These are phyloP conservation scores for Epichloe aotearoae DNA, from an alignment of 2,329 filamentous ascomycete species.

Conservation along the genomic window DNA sequence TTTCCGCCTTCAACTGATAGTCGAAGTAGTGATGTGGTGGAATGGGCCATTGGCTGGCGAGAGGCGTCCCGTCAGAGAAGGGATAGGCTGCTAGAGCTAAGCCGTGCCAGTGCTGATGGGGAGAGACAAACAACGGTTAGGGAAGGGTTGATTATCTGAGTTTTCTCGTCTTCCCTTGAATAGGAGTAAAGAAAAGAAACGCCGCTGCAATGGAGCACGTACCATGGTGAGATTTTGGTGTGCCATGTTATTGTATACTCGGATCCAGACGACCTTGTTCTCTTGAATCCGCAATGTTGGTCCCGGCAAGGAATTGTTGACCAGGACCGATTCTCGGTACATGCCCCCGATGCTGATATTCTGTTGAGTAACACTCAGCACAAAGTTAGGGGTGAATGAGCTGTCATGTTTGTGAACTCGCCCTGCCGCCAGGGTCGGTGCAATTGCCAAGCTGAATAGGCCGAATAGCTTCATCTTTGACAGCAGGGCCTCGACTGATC, in stretches of 20 bases:
- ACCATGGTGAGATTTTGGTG: conserved; percentile 45
- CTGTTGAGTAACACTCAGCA: conserved; percentile 30
- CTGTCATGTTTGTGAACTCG: conserved; percentile 12
- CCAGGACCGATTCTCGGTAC: conserved; percentile 17
- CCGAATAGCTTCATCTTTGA: not conserved
- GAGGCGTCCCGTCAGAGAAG: conserved; percentile 50
- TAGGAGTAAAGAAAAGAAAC: too few species aligned
- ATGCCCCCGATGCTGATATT: conserved; percentile 17
- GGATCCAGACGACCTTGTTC: conserved; percentile 37
- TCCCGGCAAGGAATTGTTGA: conserved; percentile 41
- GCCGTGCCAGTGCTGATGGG: conserved; percentile 51
- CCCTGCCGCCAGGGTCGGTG: not conserved
- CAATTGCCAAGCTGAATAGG: not conserved
- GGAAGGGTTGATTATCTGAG: not conserved
- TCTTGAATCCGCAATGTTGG: conserved; percentile 32
- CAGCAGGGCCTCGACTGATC: not conserved
- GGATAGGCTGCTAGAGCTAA: conserved; percentile 42
- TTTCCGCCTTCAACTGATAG: conserved; percentile 44
- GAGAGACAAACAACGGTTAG: too few species aligned
- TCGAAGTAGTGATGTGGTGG: conserved; percentile 49
- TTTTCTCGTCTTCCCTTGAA: not conserved
- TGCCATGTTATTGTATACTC: conserved; percentile 44
- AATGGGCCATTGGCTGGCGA: conserved; percentile 53
- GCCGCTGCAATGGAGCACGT: conserved; percentile 7
- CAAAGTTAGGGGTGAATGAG: conserved; percentile 27